Evolutionary conservation across 345 rosid genomes (phyloP).

Genomic region (Bruguiera parviflora): DNA sequence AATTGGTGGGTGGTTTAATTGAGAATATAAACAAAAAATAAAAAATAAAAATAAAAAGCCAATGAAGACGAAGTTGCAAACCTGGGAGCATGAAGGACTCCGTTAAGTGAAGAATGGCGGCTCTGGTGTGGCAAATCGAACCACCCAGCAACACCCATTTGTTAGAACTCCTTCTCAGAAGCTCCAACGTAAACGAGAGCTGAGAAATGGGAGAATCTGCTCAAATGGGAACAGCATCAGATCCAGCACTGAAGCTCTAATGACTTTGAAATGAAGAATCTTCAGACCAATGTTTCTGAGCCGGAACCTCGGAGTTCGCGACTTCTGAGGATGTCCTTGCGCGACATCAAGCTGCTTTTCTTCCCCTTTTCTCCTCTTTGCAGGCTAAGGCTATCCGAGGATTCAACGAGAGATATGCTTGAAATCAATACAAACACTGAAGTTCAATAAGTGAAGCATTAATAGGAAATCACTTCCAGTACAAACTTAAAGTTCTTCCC

Average conservation of each 20-base stretch:
- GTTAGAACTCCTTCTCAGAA: background rate
- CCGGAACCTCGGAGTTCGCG: background rate
- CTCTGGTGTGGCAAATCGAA: background rate
- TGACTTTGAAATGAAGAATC: background rate
- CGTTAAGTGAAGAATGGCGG: background rate
- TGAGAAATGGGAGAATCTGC: background rate
- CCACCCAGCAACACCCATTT: too few relatives aligned
- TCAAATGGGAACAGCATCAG: background rate
- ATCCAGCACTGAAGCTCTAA: constrained; percentile 11
- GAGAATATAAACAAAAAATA: background rate
- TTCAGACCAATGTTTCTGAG: background rate
- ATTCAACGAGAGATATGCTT: too few relatives aligned
- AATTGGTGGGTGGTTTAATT: background rate
- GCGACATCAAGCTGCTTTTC: background rate
- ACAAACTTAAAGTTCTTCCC: too few relatives aligned
- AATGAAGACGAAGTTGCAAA: background rate
- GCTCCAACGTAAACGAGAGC: background rate
- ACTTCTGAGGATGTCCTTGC: background rate
- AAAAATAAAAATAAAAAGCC: background rate
- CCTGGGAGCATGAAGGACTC: constrained; percentile 1
- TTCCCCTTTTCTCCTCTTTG: too few relatives aligned
- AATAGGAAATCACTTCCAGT: too few relatives aligned
- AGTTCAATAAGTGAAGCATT: too few relatives aligned
- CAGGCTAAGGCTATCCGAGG: too few relatives aligned
- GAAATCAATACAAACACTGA: too few relatives aligned